Evolutionary conservation across 257 asterid species (phyloP).

Genomic region (Lycium ferocissimum): DNA sequence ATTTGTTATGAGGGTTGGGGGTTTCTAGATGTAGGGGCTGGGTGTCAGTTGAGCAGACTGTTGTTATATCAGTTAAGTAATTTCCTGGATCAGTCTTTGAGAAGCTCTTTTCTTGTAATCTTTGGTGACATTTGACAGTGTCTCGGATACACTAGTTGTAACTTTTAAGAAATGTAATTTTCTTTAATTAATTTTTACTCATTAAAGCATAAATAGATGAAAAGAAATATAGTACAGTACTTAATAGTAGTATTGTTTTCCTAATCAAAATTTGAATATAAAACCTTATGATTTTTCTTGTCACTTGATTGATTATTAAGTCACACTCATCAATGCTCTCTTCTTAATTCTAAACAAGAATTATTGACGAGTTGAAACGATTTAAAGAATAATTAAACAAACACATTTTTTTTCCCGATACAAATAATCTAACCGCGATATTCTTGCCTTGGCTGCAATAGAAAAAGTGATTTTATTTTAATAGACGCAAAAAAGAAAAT

Average conservation of each 20-base stretch:
- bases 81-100: neutral
- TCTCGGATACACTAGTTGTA: neutral
- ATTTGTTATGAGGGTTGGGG: neutral
- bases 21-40: neutral
- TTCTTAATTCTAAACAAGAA: neutral
- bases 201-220: no score
- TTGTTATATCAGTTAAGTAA: neutral
- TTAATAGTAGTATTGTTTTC: no score
- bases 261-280: no score
- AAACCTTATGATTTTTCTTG: no score
- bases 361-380: neutral
- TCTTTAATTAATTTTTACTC: no score
- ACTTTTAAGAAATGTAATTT: no score
- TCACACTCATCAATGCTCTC: neutral
- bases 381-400: neutral
- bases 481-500: neutral
- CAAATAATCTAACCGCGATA: neutral
- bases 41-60: neutral
- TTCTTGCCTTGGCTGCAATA: neutral
- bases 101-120: neutral
- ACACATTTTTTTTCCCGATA: neutral
- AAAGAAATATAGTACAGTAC: no score
- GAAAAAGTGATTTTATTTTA: no score
- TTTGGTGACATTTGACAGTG: constrained; percentile 18
- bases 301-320: no score